phyloP scores from a whole-genome alignment of 345 rosid genomes.

The Alliaria petiolata region DNA sequence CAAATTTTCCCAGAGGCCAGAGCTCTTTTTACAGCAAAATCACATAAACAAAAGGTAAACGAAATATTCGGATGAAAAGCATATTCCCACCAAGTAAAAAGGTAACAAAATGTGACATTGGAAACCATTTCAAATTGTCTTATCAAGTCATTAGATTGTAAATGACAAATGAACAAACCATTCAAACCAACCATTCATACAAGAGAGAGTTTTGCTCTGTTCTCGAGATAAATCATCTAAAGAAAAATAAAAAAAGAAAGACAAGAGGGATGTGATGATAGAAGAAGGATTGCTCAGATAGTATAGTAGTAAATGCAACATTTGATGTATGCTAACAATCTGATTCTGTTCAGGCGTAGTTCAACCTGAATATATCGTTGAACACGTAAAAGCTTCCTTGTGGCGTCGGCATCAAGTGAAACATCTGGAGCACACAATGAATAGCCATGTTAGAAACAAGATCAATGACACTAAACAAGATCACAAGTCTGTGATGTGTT shows the following conservation, averaged over 20 bases:
- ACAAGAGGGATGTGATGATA: not conserved
- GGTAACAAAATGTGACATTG: not conserved
- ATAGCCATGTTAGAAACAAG: not conserved
- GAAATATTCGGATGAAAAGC: not conserved
- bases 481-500: not conserved
- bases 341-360: conserved; percentile 65
- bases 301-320: conserved; percentile 7
- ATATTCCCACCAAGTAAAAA: not conserved
- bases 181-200: conserved; percentile 12
- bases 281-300: too few relatives aligned
- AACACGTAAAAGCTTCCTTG: conserved; percentile 90
- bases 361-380: conserved; percentile 96
- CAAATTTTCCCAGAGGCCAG: not conserved
- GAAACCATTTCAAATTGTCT: not conserved
- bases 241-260: not conserved
- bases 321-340: conserved; percentile 4
- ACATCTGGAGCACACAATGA: conserved; percentile 60
- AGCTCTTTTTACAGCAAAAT: not conserved
- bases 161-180: not conserved
- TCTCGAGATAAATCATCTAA: conserved; percentile 7
- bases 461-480: not conserved
- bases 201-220: not conserved
- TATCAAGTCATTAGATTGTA: not conserved
- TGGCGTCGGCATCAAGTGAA: conserved; percentile 96
- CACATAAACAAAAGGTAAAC: not conserved